Conservation (phyloP, 306 rosid species). For the Prunus kanzakura region DNA sequence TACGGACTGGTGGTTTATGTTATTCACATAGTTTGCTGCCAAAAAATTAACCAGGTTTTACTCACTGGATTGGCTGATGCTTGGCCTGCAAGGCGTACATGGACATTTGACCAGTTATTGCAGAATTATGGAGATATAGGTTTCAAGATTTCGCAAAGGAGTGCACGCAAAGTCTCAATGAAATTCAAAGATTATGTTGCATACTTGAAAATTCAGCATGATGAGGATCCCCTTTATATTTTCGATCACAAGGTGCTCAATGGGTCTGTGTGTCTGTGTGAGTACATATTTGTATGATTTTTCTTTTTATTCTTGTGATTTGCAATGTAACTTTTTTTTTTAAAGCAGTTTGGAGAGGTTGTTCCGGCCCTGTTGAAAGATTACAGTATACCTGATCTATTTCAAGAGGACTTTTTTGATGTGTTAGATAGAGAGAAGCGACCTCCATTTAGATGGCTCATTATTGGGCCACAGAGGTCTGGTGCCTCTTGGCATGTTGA, state of each 20-base stretch:
- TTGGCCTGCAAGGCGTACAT: conserved; percentile 85
- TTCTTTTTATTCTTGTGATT: background rate
- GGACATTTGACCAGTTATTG: conserved; percentile 77
- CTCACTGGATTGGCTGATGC: conserved; percentile 71
- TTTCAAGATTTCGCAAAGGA: conserved; percentile 84
- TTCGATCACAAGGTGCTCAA: conserved; percentile 83
- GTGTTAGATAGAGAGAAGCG: conserved; percentile 69
- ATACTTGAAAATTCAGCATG: conserved; percentile 78
- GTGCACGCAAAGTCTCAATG: conserved; percentile 61
- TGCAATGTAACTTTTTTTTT: conserved; percentile 7
- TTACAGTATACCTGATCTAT: conserved; percentile 80
- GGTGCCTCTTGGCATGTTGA: conserved; percentile 99
- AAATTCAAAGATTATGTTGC: conserved; percentile 78
- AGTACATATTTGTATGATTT: background rate
- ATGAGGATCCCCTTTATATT: conserved; percentile 96
- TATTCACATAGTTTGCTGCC: background rate
- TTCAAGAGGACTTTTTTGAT: conserved; percentile 88
- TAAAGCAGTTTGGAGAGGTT: conserved; percentile 80
- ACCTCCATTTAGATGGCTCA: conserved; percentile 95
- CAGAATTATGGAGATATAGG: conserved; percentile 61
- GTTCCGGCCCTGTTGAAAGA: conserved; percentile 84
- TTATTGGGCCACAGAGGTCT: conserved; percentile 96
- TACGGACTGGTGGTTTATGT: background rate
- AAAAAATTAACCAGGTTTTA: conserved; percentile 50
- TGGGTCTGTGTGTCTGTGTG: background rate